A percentile compares a stretch with the other conserved stretches of the same genome.
Evolutionary conservation across 495 filamentous ascomycete species (phyloP).

Genomic region (Podospora conica): DNA sequence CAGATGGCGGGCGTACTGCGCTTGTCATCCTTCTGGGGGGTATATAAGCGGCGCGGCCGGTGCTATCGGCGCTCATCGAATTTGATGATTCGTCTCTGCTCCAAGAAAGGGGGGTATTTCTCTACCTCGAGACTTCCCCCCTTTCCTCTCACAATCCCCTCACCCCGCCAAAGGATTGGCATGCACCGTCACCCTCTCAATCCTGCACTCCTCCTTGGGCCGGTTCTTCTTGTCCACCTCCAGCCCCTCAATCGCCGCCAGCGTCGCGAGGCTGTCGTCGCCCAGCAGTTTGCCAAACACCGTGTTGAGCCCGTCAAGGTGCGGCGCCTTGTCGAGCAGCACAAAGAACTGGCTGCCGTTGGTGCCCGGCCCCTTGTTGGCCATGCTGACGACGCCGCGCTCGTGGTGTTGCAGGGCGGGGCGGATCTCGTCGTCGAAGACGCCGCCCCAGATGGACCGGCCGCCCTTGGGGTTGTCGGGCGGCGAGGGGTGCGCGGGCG

Average conservation of each 20-base stretch:
- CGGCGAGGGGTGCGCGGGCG: slow-evolving; percentile 56
- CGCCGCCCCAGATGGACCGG: slow-evolving; percentile 74
- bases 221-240: slow-evolving; percentile 87
- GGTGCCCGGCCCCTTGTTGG: slow-evolving; percentile 77
- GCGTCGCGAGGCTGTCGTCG: slow-evolving; percentile 55
- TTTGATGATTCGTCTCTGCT: not conserved
- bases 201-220: slow-evolving; percentile 62
- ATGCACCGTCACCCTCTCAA: slow-evolving; percentile 78
- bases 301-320: slow-evolving; percentile 91
- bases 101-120: not conserved
- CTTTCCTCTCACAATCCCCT: slow-evolving; percentile 17
- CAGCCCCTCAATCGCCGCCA: slow-evolving; percentile 72
- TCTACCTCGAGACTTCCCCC: not conserved
- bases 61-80: not conserved
- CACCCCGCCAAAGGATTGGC: slow-evolving; percentile 85
- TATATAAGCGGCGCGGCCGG: not conserved
- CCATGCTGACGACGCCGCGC: slow-evolving; percentile 86
- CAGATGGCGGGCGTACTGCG: not conserved
- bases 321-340: slow-evolving; percentile 74
- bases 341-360: slow-evolving; percentile 97
- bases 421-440: slow-evolving; percentile 89
- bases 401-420: slow-evolving; percentile 79
- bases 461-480: slow-evolving; percentile 67
- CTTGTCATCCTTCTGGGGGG: not conserved
- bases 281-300: slow-evolving; percentile 79